Base-by-base conservation (phyloP, 257 asterid genomes). In the Primulina eburnea region DNA sequence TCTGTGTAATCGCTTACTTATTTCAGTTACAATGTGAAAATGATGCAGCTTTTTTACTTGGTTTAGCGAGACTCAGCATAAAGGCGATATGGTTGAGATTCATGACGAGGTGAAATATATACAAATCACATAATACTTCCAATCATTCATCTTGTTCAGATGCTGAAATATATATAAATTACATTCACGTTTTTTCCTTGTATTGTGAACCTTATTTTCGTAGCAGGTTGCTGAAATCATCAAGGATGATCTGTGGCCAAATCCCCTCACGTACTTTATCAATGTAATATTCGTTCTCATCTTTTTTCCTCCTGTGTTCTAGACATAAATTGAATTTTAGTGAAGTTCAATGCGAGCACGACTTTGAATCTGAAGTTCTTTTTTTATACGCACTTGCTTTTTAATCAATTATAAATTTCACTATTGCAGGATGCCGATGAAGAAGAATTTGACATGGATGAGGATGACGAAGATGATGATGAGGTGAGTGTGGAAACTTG, bases 31-130 rank as follows among this genome's bases (percentile, higher is more conserved):
- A 24, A 26, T 71, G 72, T 60, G 62, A 78, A 71, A 60, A 50
- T 50, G 57, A 55, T 85, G 85, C 96, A 92, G 98, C 89, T 92
- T 92, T 87, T 92, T 92, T 76, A 69, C 82, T 70, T 90, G 97
- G 98, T 92, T 92, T 76, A 75, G 55, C 57, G 97, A 85, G 43
- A 75, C 76, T 72, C 83, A 81, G 76, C 83, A 81, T 57, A 85
- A 80, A 68, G 96, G 85, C 8, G 92, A 87, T 52, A 35, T 88
- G 50, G 94, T 77, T 71, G 96, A 89, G 70, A 78, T 92, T 82
- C 96, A 88, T 20, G 98, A 90, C 64, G 97, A 90, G 90, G 98
- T 92, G 79, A 77, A 26, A 38, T 70, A 70, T 62, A 5, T 60
- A 37, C 52, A 38, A 7, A 65, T 55, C 58, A 38, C 28, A 67